These are phyloP conservation scores for Musa troglodytarum DNA, from an alignment of 176 grass and related monocot genomes.

Conservation along the genomic window DNA sequence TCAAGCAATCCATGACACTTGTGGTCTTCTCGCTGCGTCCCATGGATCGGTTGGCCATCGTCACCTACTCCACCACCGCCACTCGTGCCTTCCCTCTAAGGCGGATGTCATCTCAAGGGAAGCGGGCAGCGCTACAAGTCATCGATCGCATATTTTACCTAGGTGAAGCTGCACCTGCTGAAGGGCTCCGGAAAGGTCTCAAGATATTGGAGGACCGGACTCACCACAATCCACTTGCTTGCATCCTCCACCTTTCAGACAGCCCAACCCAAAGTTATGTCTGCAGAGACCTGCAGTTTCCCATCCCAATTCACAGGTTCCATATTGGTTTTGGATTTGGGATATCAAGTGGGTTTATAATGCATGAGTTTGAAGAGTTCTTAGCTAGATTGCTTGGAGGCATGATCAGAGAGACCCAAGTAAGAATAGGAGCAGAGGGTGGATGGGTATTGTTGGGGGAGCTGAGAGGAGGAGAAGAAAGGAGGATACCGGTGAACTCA, in stretches of 20 bases:
- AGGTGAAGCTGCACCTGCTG: constrained; percentile 52
- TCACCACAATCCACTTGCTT: constrained; percentile 65
- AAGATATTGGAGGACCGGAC: constrained; percentile 87
- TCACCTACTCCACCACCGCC: constrained; percentile 70
- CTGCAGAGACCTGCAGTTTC: constrained; percentile 26
- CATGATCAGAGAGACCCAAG: constrained; percentile 48
- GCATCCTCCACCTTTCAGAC: constrained; percentile 77
- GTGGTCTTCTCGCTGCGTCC: constrained; percentile 76
- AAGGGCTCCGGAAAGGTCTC: constrained; percentile 69
- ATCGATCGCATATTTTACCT: constrained; percentile 76
- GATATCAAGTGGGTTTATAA: constrained; percentile 58
- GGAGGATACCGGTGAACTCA: constrained; percentile 65
- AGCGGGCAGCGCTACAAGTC: constrained; percentile 72
- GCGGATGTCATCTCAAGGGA: constrained; percentile 77
- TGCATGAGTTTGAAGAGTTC: constrained; percentile 89
- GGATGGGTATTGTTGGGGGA: constrained; percentile 63
- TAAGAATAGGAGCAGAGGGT: constrained; percentile 63
- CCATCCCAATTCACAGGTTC: constrained; percentile 57
- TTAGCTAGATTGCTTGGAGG: constrained; percentile 68
- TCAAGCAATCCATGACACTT: constrained; percentile 86
- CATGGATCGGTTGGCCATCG: constrained; percentile 72
- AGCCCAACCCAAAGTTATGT: constrained; percentile 31
- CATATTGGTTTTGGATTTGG: constrained; percentile 72
- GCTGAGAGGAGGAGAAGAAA: constrained; percentile 77
- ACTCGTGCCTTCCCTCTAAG: constrained; percentile 80